Evolutionary conservation across 139 green algal species (phyloP).

Genomic region (Yamagishiella unicocca): DNA sequence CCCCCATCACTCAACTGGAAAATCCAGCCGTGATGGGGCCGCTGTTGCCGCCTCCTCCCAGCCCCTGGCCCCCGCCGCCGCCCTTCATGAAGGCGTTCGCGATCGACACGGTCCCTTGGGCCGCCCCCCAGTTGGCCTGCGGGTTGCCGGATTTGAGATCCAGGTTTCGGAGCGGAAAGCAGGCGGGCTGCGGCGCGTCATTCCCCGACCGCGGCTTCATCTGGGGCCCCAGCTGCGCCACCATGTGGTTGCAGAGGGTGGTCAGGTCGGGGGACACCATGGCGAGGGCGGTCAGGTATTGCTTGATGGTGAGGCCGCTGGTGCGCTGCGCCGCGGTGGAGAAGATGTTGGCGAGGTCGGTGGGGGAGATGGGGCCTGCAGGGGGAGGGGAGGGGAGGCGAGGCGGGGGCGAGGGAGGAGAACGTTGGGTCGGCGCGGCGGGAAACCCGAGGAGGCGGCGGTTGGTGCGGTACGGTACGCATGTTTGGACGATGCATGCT

Average conservation of each 20-base stretch:
- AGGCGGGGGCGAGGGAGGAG: neutral
- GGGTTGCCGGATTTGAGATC: neutral
- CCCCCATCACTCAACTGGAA: neutral
- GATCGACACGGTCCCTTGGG: neutral
- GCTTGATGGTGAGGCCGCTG: conserved; percentile 40
- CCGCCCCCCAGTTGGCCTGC: conserved; percentile 18
- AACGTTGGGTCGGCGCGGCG: no score
- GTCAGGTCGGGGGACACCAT: conserved; percentile 45
- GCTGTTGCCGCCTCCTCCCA: neutral
- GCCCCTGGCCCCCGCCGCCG: neutral
- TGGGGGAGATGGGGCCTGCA: conserved; percentile 16
- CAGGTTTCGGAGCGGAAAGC: conserved; percentile 41
- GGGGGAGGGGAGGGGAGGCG: neutral
- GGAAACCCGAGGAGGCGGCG: no score
- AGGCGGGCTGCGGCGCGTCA: conserved; percentile 40
- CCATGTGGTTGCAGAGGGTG: conserved; percentile 37
- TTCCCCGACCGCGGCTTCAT: conserved; percentile 6
- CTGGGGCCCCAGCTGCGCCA: conserved; percentile 34
- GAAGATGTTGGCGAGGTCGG: conserved; percentile 40
- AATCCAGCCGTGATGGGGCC: no score
- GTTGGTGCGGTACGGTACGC: no score
- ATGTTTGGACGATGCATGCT: no score
- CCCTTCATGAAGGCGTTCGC: conserved; percentile 32
- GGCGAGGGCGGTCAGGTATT: conserved; percentile 45
- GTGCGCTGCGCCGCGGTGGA: conserved; percentile 14